Evolutionary conservation across 2,329 filamentous ascomycete genomes (phyloP).

Genomic region (Aureobasidium sp.): DNA sequence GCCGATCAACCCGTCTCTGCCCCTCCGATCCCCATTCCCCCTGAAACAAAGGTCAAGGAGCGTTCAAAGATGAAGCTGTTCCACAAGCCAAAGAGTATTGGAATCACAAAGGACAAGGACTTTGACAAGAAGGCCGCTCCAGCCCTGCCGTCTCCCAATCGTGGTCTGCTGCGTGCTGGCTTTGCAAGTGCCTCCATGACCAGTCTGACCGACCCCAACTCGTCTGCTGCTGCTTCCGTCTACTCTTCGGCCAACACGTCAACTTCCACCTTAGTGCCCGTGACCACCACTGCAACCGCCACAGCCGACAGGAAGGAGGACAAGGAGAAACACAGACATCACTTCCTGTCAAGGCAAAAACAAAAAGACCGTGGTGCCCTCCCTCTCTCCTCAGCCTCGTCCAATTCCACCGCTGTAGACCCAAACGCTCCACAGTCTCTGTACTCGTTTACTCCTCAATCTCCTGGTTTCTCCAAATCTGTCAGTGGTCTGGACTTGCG

Average conservation of each 20-base stretch:
- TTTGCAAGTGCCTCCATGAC: constrained; percentile 60
- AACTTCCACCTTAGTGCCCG: constrained; percentile 63
- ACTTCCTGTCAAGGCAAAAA: constrained; percentile 71
- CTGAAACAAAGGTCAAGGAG: constrained; percentile 53
- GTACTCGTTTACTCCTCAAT: constrained; percentile 72
- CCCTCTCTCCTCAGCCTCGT: constrained; percentile 64
- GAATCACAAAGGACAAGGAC: constrained; percentile 59
- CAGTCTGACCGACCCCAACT: constrained; percentile 53
- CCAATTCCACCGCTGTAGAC: constrained; percentile 67
- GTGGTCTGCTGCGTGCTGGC: constrained; percentile 55
- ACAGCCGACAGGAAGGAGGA: constrained; percentile 63
- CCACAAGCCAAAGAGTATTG: constrained; percentile 66
- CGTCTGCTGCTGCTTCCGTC: constrained; percentile 46
- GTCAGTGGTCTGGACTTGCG: constrained; percentile 72
- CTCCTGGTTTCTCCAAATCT: constrained; percentile 71
- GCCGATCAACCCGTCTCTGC: constrained; percentile 22
- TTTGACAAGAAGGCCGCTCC: constrained; percentile 47
- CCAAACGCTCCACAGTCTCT: constrained; percentile 65
- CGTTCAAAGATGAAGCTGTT: constrained; percentile 78
- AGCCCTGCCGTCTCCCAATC: constrained; percentile 56
- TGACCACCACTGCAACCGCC: constrained; percentile 23
- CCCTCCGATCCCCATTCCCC: constrained; percentile 22
- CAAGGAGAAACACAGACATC: constrained; percentile 65
- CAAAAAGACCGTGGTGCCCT: constrained; percentile 64
- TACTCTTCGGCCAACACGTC: constrained; percentile 71